Base-by-base conservation (phyloP, 1,139 yeast species). In the Debaryomycetaceae sp. region DNA sequence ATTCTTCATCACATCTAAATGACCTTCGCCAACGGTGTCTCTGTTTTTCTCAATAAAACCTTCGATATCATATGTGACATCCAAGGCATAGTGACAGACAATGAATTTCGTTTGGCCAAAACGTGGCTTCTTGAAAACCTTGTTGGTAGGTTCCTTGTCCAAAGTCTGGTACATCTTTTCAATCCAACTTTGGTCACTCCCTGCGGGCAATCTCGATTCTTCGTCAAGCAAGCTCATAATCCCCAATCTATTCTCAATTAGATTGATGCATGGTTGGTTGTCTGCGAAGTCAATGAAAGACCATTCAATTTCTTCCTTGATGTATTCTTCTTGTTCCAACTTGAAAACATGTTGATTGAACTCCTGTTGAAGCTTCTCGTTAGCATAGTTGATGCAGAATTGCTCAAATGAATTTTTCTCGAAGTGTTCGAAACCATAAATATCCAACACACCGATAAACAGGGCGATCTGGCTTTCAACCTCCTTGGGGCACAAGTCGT, bases 281-380 rank as follows among this genome's bases (percentile, higher is more conserved):
- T 91, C 99, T 35, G 93, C 78, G 51, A 89, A 91, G 49, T 91
- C 97, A 47, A 91, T 91, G 53, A 91, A 91, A 11, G 93, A 83
- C 97, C 98, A 91, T 57, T 89, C 93, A 42, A 91, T 89, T 49
- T 89, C 85, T 64, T 91, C 98, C 38, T 75, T 75, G 30, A 88
- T 71, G 55, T 91, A 91, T 52, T 91, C 96, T 53, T 89, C 96
- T 65, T 91, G 97, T 53, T 91, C 98, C 41, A 91, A 72, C 55
- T 89, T 91, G 71, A 91, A 91, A 29, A 91, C 97, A 53, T 91
- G 97, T 58, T 89, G 97, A 51, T 89, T 91, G 58, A 91, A 91
- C 55, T 89, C 97, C 60, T 91, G 98, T 59, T 91, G 98, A 46
- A 91, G 71, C 60, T 91, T 91, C 63, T 91, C 98, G 58, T 91